Evolutionary conservation across 257 asterid genomes (phyloP), one percentile per base, ranked within the genome.

Genomic region (Osmanthus fragrans): DNA sequence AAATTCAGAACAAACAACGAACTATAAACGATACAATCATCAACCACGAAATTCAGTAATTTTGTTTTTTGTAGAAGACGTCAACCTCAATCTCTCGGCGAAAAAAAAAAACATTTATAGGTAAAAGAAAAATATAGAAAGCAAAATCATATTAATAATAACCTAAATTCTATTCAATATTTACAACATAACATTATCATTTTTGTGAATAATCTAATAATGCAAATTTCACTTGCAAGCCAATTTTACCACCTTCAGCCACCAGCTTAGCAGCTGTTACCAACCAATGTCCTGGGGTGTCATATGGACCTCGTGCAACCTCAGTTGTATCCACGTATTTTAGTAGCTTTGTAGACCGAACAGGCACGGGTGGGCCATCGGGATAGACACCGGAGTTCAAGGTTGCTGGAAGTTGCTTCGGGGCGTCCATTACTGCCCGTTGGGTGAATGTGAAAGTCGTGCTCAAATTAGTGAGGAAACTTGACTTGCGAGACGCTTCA

Each of bases 221-320:
- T 18, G 96, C 97, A 86, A 93, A 96, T 84, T 96, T 93, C 47
- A 90, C 98, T 71, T 93, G 99, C 90, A 96, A 77, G 36, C 99
- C 95, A 70, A 96, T 92, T 81, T 91, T 96, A 37, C 98, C 97
- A 36, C 92, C 89, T 34, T 93, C 97, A 27, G 33, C 82, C 71
- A 94, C 92, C 86, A 96, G 84, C 86, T 89, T 96, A 37, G 95
- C 98, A 15, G 97, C 99, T 13, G 95, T 92, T 5, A 96, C 99
- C 84, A 96, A 79, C 99, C 99, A 96, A 86, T 96, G 98, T 18
- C 98, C 99, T 0, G 98, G 99, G 51, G 82, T 80, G 58, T 96
- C 98, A 49, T 87, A 85, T 0, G 98, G 98, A 3, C 99, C 99
- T 1, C 97, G 89, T 8, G 94, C 77, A 40, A 96, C 90, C 88